Evolutionary conservation across 179 eudicot species (phyloP).

Genomic region (Sideroxylon spinosum): DNA sequence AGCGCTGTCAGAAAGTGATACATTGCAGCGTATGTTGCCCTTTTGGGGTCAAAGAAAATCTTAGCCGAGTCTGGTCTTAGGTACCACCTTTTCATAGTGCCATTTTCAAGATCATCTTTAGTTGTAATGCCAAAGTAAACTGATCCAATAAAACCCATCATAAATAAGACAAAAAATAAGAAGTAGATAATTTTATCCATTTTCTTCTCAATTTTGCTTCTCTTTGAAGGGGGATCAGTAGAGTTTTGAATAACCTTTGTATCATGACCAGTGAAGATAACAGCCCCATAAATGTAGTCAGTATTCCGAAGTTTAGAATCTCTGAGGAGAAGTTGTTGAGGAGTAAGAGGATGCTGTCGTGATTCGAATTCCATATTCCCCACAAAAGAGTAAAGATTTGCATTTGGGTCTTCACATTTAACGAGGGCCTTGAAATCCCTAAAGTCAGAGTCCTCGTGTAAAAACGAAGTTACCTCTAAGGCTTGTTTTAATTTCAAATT

Average conservation of each 20-base stretch:
- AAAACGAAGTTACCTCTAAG: constrained; percentile 56
- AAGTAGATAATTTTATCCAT: constrained; percentile 85
- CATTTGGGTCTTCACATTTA: constrained; percentile 90
- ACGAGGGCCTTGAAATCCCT: constrained; percentile 57
- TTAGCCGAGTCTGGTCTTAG: constrained; percentile 57
- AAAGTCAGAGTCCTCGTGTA: constrained; percentile 49
- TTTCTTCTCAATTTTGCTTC: constrained; percentile 77
- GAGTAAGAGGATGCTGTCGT: constrained; percentile 62
- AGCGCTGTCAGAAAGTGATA: constrained; percentile 75
- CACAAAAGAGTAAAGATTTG: constrained; percentile 72
- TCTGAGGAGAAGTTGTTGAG: constrained; percentile 76
- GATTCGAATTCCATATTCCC: constrained; percentile 78
- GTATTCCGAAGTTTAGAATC: constrained; percentile 86
- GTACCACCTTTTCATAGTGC: constrained; percentile 69
- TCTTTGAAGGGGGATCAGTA: constrained; percentile 85
- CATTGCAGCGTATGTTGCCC: constrained; percentile 49
- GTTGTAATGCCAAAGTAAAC: constrained; percentile 70
- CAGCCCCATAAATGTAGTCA: constrained; percentile 73
- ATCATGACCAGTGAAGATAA: constrained; percentile 81
- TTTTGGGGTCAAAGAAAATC: constrained; percentile 49
- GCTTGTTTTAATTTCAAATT: constrained; percentile 88
- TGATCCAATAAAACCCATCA: constrained; percentile 68
- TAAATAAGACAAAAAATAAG: constrained; percentile 54
- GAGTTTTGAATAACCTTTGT: constrained; percentile 90
- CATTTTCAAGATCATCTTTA: constrained; percentile 42